Base-by-base conservation (phyloP, 257 asterid genomes). In the Nicotiana tabacum region DNA sequence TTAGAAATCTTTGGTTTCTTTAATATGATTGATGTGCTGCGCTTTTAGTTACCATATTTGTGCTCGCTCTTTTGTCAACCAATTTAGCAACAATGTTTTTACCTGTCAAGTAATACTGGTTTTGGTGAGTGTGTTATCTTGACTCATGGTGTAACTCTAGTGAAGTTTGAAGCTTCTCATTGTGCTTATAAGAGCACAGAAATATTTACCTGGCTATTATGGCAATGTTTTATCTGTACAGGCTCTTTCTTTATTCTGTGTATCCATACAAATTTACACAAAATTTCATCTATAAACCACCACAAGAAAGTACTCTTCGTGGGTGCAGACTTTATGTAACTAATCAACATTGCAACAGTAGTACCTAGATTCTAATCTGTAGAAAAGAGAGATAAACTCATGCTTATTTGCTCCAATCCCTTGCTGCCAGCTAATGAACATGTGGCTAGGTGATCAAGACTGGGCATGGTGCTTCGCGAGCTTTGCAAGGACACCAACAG, bases 401-500 rank as follows among this genome's bases (percentile, higher is more conserved):
- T n/a, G 77, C 55, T 35, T 37, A 69, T 18, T 18, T 69, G 77
- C 56, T 37, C 46, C 32, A 9, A 18, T 37, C 4, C 9, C 56
- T 69, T 69, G 18, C 18, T 18, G 30, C 32, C 29, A 67, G 30
- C 77, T 72, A 3, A 24, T 5, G 32, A 77, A 29, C 43, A 9
- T 72, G 37, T 72, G 43, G 37, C 13, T 24, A 43, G 78, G 46
- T 32, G 62, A 61, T 90, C 87, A 92, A 55, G 90, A 84, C 32
- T 32, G 33, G 37, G 93, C 77, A 86, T 88, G 93, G 8, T 78
- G 82, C 32, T 46, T 89, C 12, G 93, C 90, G 51, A 95, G 96
- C 90, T 87, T 95, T n/a, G 98, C 97, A n/a, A 95, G 92, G 21
- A 90, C 90, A 43, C 97, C 98, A 82, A 95, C 48, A 0, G 95